Conservation (phyloP, 2,329 filamentous ascomycete genomes). For the Alternaria arbusti region DNA sequence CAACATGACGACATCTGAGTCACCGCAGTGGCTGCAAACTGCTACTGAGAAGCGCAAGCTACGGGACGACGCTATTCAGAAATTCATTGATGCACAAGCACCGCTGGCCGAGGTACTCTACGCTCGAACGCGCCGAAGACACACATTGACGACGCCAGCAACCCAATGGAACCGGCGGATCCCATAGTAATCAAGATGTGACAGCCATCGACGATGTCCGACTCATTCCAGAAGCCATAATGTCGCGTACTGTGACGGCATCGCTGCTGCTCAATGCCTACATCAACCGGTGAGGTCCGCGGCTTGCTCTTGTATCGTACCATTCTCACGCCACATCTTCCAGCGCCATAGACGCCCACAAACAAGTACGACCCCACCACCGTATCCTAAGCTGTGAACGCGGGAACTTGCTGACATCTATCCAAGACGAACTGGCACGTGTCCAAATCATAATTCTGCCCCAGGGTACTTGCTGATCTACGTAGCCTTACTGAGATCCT, state of each 20-base stretch:
- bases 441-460: conserved; percentile 54
- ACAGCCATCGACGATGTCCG: conserved; percentile 26
- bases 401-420: conserved; percentile 42
- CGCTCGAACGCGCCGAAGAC: not conserved
- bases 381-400: not conserved
- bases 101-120: conserved; percentile 6
- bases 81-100: conserved; percentile 19
- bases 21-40: conserved; percentile 36
- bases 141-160: conserved; percentile 20
- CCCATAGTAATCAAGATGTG: conserved; percentile 3
- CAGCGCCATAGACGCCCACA: conserved; percentile 42
- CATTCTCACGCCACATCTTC: conserved; percentile 44
- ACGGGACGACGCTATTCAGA: conserved; percentile 35
- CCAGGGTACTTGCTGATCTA: conserved; percentile 51
- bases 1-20: conserved; percentile 18
- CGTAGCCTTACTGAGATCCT: conserved; percentile 56
- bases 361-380: conserved; percentile 28
- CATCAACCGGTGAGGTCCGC: conserved; percentile 37
- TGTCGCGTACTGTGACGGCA: conserved; percentile 37
- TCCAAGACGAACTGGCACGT: conserved; percentile 47
- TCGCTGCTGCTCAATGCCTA: conserved; percentile 37
- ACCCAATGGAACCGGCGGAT: conserved; percentile 17
- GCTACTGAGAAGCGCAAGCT: conserved; percentile 30
- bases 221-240: conserved; percentile 29
- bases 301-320: conserved; percentile 20